These are phyloP conservation scores for Phialemonium atrogriseum DNA, from an alignment of 2,329 filamentous ascomycete genomes.

Conservation along the genomic window DNA sequence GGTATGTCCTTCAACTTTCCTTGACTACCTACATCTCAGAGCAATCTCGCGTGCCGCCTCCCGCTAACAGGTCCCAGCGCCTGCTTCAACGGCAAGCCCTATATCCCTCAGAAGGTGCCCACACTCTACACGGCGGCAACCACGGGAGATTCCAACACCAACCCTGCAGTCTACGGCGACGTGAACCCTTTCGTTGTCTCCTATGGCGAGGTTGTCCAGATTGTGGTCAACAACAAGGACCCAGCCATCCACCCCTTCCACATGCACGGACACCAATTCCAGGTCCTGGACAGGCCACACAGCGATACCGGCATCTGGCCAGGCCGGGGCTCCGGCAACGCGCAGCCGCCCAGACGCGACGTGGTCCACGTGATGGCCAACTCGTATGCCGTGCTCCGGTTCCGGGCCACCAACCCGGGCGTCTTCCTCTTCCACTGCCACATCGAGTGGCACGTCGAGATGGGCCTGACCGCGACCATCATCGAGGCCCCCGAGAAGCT, in stretches of 20 bases:
- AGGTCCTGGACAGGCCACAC: slow-evolving; percentile 34
- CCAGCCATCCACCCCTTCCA: slow-evolving; percentile 41
- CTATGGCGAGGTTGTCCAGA: slow-evolving; percentile 32
- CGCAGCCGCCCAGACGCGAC: slow-evolving; percentile 25
- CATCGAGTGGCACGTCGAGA: slow-evolving; percentile 53
- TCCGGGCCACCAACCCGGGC: slow-evolving; percentile 43
- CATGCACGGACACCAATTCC: slow-evolving; percentile 48
- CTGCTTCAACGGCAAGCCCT: slow-evolving; percentile 58
- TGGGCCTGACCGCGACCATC: slow-evolving; percentile 47
- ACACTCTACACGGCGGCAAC: slow-evolving; percentile 64
- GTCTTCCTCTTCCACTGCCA: slow-evolving; percentile 51
- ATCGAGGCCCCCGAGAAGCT: slow-evolving; percentile 53
- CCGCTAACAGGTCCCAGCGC: slow-evolving; percentile 19
- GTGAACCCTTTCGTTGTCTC: slow-evolving; percentile 32
- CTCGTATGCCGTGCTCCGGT: slow-evolving; percentile 42
- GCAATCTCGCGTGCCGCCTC: not conserved
- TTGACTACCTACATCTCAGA: slow-evolving; percentile 9
- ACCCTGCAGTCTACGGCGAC: slow-evolving; percentile 32
- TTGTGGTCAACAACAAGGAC: slow-evolving; percentile 43
- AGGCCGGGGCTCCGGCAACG: slow-evolving; percentile 19
- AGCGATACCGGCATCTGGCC: slow-evolving; percentile 28
- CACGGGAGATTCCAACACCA: slow-evolving; percentile 33
- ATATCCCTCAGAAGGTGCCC: slow-evolving; percentile 60
- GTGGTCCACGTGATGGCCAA: slow-evolving; percentile 28
- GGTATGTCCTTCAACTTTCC: slow-evolving; percentile 25